Percentiles rank a stretch among this genome's conserved stretches.
Conservation (phyloP, 257 asterid species). For the Schizonepeta tenuifolia region DNA sequence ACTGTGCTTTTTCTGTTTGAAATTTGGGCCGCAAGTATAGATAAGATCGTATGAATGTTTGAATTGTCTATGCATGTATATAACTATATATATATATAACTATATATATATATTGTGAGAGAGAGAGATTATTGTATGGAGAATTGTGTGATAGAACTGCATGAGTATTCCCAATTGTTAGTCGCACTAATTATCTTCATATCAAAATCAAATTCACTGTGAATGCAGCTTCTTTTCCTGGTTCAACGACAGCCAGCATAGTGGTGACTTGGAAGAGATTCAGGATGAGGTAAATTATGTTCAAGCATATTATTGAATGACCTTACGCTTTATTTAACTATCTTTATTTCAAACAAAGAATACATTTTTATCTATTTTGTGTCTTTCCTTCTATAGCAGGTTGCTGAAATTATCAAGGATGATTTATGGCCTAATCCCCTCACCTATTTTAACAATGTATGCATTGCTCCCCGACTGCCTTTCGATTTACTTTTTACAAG, state of each 20-base stretch:
- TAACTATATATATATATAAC: no score
- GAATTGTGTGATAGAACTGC: conserved; percentile 1
- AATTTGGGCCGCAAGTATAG: background rate
- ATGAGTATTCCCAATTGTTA: conserved; percentile 25
- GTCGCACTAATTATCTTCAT: conserved; percentile 21
- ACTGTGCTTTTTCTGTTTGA: background rate
- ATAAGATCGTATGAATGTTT: background rate
- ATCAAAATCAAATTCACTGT: conserved; percentile 25
- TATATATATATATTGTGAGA: no score
- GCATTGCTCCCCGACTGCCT: conserved; percentile 23
- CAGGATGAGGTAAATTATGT: conserved; percentile 73
- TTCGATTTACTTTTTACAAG: conserved; percentile 10
- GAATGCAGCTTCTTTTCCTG: conserved; percentile 87
- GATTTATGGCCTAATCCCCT: conserved; percentile 79
- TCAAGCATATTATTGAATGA: background rate
- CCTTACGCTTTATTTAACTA: conserved; percentile 15
- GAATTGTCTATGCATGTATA: background rate
- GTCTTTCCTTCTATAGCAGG: conserved; percentile 43
- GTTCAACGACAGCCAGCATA: conserved; percentile 66
- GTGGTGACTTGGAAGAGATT: conserved; percentile 71
- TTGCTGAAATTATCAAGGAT: conserved; percentile 79
- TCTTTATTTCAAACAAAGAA: background rate
- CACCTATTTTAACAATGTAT: conserved; percentile 60
- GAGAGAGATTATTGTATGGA: background rate
- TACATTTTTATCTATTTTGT: background rate